These are phyloP conservation scores for Psilocybe subaeruginosa DNA, from an alignment of 768 basidiomycete genomes.

Conservation along the genomic window DNA sequence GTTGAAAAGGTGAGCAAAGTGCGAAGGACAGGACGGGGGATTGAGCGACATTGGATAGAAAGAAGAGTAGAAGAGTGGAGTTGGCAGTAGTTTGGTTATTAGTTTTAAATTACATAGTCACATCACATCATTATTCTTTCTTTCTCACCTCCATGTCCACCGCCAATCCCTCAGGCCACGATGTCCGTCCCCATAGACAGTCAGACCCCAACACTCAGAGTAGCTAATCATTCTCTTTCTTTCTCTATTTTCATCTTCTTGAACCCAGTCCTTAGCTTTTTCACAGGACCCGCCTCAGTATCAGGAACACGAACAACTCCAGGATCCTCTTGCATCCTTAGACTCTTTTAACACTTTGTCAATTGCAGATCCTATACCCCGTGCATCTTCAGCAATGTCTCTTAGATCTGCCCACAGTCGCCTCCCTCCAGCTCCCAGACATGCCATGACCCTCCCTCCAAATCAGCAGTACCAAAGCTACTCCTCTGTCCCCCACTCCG, in stretches of 20 bases:
- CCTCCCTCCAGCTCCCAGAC: constrained; percentile 14
- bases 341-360: constrained; percentile 58
- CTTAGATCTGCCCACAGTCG: constrained; percentile 13
- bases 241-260: constrained; percentile 13
- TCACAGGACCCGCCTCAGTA: constrained; percentile 38
- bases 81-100: constrained; percentile 40
- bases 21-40: constrained; percentile 34
- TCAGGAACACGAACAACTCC: constrained; percentile 28
- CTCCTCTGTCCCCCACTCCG: constrained; percentile 6
- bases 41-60: constrained; percentile 42
- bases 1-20: constrained; percentile 17
- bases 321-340: constrained; percentile 46
- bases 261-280: constrained; percentile 40
- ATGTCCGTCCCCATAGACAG: constrained; percentile 23
- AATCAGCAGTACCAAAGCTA: not conserved
- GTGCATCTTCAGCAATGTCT: constrained; percentile 29
- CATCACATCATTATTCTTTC: constrained; percentile 6
- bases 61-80: constrained; percentile 63
- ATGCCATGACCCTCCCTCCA: constrained; percentile 22
- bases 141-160: constrained; percentile 30
- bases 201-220: constrained; percentile 5
- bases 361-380: constrained; percentile 36
- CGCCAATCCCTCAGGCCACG: constrained; percentile 28
- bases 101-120: constrained; percentile 5
- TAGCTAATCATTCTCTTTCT: constrained; percentile 12